Base-by-base conservation (phyloP, 495 filamentous ascomycete genomes). In the Trichoderma parareesei region DNA sequence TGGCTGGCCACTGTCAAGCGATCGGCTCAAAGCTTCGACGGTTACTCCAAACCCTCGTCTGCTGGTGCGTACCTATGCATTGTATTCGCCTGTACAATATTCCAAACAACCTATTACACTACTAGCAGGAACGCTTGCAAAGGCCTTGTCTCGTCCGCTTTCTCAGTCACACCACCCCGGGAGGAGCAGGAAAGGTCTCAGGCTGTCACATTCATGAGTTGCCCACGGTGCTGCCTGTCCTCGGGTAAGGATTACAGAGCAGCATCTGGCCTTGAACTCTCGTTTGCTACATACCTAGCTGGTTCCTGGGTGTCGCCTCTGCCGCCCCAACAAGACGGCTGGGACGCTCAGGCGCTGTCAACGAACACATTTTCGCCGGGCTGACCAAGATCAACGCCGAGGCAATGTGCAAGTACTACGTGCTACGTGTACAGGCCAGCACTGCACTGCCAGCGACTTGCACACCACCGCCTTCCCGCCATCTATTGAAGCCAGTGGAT, bases 1-100 rank as follows among this genome's bases (percentile, higher is more conserved):
- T 57, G 53, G 33, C 53, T 57, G 53, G 33, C 53, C 53, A 27
- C 53, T 57, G 53, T 57, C 53, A 57, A 35, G 53, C 27, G 18
- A 11, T 10, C 27, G 27, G 27, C 10, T 49, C 46, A 33, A 57
- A 10, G 33, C 33, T 35, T 57, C 53, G 11, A 33, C 9, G 11
- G 53, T 27, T 37, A 57, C 7, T 20, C 46, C 46, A 49, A 20
- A 49, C n/a, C 46, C 46, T 49, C 7, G 46, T 20, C n/a, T 20
- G 16, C 9, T 41, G 40, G 6, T 27, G 27, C 27, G 27, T 27
- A n/a, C n/a, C n/a, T n/a, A 27, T 27, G 27, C 27, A 27, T 27
- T 27, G 27, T 27, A 27, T 27, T 27, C 2, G 27, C 27, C 27
- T 27, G 2, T 27, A 27, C 27, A 27, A 27, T 27, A 27, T 2